Percentiles rank a stretch among this genome's conserved stretches.
These are phyloP conservation scores for Austropuccinia psidii DNA, from an alignment of 1,284 basidiomycete species.

Conservation along the genomic window DNA sequence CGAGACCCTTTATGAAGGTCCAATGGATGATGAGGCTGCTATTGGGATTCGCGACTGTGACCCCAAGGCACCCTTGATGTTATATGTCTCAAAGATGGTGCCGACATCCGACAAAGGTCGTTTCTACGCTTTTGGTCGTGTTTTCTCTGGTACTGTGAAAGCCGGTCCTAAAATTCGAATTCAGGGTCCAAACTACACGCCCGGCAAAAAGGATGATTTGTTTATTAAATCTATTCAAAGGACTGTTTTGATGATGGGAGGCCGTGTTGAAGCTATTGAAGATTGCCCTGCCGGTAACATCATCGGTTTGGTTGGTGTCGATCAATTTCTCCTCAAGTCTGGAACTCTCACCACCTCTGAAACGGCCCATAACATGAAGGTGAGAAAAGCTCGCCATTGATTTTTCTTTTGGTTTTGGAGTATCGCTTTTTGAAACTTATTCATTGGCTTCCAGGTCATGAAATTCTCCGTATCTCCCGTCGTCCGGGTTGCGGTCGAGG, in stretches of 20 bases:
- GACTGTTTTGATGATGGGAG: conserved; percentile 99
- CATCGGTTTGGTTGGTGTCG: conserved; percentile 97
- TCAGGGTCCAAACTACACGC: conserved; percentile 97
- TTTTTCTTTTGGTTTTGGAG: conserved; percentile 51
- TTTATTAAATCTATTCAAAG: conserved; percentile 98
- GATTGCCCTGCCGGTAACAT: conserved; percentile 99
- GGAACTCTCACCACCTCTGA: conserved; percentile 96
- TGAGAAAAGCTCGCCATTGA: conserved; percentile 77
- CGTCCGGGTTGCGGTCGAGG: conserved; percentile 98
- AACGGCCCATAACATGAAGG: conserved; percentile 99
- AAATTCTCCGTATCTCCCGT: conserved; percentile 75
- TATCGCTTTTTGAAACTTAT: neutral
- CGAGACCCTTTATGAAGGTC: conserved; percentile 99
- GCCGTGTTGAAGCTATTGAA: conserved; percentile 96
- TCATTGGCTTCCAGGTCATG: conserved; percentile 13
- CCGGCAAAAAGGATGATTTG: conserved; percentile 97
- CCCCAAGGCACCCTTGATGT: conserved; percentile 89
- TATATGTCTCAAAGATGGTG: conserved; percentile 99
- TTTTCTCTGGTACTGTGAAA: conserved; percentile 97
- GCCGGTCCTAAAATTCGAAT: conserved; percentile 99
- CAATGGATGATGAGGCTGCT: conserved; percentile 98
- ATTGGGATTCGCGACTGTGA: conserved; percentile 99
- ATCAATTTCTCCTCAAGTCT: conserved; percentile 95
- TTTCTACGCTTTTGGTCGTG: conserved; percentile 99
- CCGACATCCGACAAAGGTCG: conserved; percentile 99